Percentiles rank a stretch among this genome's conserved stretches.
These are phyloP conservation scores for Agrocybe praecox DNA, from an alignment of 768 basidiomycete genomes.

Conservation along the genomic window DNA sequence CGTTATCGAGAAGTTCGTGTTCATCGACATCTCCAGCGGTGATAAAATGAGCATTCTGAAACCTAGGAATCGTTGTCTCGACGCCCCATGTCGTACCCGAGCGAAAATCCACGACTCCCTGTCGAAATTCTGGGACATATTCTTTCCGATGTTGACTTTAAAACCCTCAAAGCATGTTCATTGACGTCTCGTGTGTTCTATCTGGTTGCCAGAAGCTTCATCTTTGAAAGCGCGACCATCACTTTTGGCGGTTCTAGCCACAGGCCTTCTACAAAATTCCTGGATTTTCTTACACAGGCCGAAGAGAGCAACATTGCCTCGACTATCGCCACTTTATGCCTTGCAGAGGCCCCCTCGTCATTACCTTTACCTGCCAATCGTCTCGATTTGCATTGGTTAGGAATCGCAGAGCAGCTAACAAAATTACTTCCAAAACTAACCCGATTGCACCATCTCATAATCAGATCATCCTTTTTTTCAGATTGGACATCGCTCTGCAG, in stretches of 20 bases:
- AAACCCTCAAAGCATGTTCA: constrained; percentile 11
- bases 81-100: background rate
- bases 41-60: too few relatives aligned
- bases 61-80: too few relatives aligned
- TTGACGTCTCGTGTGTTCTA: constrained; percentile 11
- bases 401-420: background rate
- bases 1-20: background rate
- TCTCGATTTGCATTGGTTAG: background rate
- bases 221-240: background rate
- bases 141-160: constrained; percentile 3
- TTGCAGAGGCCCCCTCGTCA: background rate
- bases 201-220: background rate
- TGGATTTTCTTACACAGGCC: constrained; percentile 9
- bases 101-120: constrained; percentile 1
- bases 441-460: background rate
- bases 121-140: constrained; percentile 15
- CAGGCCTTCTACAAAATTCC: background rate
- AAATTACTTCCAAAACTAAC: background rate
- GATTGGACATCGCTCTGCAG: constrained; percentile 2
- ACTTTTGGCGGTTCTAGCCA: too few relatives aligned
- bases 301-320: too few relatives aligned
- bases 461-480: background rate
- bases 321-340: too few relatives aligned
- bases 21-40: background rate
- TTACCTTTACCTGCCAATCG: too few relatives aligned